These are phyloP conservation scores for Oryza meridionalis DNA, from an alignment of 176 grass and related monocot genomes.

Conservation along the genomic window DNA sequence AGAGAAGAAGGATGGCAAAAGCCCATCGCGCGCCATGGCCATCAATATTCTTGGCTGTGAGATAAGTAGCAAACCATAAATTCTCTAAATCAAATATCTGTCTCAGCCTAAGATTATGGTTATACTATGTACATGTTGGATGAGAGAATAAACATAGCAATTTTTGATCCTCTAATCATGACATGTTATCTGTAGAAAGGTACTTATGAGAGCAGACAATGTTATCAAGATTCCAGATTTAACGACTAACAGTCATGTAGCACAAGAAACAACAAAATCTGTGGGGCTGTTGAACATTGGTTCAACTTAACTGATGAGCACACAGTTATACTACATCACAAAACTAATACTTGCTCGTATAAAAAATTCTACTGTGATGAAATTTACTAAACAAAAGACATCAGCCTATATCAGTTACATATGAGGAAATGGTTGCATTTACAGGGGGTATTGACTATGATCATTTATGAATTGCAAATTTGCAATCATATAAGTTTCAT, in stretches of 20 bases:
- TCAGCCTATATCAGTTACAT: background rate
- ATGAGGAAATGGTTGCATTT: background rate
- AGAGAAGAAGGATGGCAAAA: conserved; percentile 77
- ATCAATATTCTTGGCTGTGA: conserved; percentile 85
- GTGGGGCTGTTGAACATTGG: background rate
- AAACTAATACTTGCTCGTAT: no score
- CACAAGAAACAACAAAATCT: background rate
- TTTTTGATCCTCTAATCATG: background rate
- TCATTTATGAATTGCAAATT: background rate
- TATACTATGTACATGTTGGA: background rate
- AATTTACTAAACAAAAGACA: no score
- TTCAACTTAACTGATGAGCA: background rate
- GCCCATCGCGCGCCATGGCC: conserved; percentile 83
- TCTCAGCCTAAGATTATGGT: background rate
- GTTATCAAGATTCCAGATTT: conserved; percentile 1
- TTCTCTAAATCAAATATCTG: background rate
- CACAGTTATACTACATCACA: no score
- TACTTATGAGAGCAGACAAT: background rate
- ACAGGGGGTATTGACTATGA: background rate
- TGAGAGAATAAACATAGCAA: background rate
- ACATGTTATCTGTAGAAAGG: background rate
- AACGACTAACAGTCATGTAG: background rate
- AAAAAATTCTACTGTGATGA: no score
- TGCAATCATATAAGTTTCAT: background rate
- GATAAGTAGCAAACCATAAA: conserved; percentile 28